phyloP scores from a whole-genome alignment of 1,284 basidiomycete species.

The Chalciporus sp. region DNA sequence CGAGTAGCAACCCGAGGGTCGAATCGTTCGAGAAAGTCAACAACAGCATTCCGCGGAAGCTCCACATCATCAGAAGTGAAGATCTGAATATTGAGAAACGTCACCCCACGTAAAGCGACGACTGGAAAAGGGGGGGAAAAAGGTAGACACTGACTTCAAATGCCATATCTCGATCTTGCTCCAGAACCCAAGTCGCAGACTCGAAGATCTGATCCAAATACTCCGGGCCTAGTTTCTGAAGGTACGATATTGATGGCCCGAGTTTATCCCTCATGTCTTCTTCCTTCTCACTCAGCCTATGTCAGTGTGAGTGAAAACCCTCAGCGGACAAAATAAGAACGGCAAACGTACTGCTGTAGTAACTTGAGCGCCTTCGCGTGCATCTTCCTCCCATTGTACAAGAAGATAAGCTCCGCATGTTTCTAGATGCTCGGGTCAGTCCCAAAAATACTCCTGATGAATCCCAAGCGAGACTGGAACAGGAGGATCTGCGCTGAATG shows the following conservation, averaged over 20 bases:
- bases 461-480: not conserved
- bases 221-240: constrained; percentile 87
- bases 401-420: constrained; percentile 86
- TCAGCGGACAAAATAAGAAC: not conserved
- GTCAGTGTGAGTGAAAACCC: not conserved
- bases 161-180: constrained; percentile 69
- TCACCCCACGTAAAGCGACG: not conserved
- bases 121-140: not conserved
- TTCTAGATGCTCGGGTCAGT: constrained; percentile 54
- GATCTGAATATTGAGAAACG: constrained; percentile 54
- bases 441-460: not conserved
- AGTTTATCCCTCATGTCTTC: constrained; percentile 80
- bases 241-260: constrained; percentile 83
- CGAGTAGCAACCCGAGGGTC: constrained; percentile 68
- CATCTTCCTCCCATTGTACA: constrained; percentile 96
- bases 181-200: constrained; percentile 84
- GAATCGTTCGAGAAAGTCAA: constrained; percentile 76
- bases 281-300: constrained; percentile 79
- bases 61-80: constrained; percentile 95
- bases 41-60: constrained; percentile 76
- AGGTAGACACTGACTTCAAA: constrained; percentile 59
- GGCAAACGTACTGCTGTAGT: constrained; percentile 63
- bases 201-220: constrained; percentile 81
- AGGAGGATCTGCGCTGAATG: not conserved
- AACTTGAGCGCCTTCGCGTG: constrained; percentile 87